Conservation (phyloP, 2,329 filamentous ascomycete genomes). For the Triangularia setosa region DNA sequence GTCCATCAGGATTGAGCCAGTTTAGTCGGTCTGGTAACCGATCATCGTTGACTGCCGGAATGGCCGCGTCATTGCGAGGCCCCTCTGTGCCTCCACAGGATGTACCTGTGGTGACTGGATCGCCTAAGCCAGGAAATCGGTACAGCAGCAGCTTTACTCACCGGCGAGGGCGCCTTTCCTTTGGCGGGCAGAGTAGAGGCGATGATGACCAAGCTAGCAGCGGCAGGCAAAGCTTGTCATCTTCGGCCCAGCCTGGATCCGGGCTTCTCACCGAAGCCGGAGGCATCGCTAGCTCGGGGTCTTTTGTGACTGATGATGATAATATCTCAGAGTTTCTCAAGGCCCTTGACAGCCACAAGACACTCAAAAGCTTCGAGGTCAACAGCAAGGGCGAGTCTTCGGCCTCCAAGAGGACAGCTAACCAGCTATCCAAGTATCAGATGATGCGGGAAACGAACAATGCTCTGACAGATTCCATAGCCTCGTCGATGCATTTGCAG, state of each 20-base stretch:
- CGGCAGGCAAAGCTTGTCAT: constrained; percentile 70
- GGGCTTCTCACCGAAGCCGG: constrained; percentile 68
- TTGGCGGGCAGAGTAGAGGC: constrained; percentile 64
- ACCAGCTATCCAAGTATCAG: constrained; percentile 80
- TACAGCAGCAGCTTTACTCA: constrained; percentile 96
- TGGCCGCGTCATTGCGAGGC: constrained; percentile 68
- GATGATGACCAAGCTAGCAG: constrained; percentile 78
- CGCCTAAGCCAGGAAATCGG: constrained; percentile 76
- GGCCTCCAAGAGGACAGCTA: constrained; percentile 69
- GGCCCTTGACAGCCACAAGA: constrained; percentile 80
- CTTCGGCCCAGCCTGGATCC: constrained; percentile 72
- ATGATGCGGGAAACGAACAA: constrained; percentile 86
- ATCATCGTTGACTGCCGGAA: constrained; percentile 69
- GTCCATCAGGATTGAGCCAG: constrained; percentile 45
- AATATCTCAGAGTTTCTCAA: constrained; percentile 93
- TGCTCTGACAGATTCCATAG: constrained; percentile 86
- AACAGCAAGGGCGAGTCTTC: constrained; percentile 64
- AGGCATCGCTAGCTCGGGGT: constrained; percentile 62
- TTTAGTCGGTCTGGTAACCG: constrained; percentile 62
- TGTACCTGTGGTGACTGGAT: constrained; percentile 66
- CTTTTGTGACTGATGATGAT: constrained; percentile 73
- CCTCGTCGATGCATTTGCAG: constrained; percentile 80
- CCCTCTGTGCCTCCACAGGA: constrained; percentile 64
- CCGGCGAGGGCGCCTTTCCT: constrained; percentile 72
- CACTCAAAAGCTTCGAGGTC: constrained; percentile 72